Evolutionary conservation across 345 rosid species (phyloP), one percentile per base, ranked within the genome.

Genomic region (Lenwebbia sp.): DNA sequence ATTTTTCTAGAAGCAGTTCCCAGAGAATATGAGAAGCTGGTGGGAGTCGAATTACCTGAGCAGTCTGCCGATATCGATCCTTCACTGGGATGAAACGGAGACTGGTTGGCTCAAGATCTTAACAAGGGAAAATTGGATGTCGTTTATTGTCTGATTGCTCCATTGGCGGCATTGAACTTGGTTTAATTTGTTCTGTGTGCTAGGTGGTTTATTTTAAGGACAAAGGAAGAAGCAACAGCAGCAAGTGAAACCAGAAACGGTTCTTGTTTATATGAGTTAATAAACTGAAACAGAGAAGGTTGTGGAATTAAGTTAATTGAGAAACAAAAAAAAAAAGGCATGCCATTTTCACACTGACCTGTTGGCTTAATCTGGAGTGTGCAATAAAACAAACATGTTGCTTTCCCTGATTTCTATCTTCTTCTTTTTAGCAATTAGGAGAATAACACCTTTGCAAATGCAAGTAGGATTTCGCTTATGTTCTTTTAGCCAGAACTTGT

Each of bases 1-100:
- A 76, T 89, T 92, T n/a, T 92, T 85, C 86, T 90, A 91, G 86
- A 91, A 92, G 89, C 89, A 91, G 84, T 92, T 91, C 84, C 94
- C 93, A 1, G 94, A 91, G 60, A 90, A 90, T 83, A 91, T 91
- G 93, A 89, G 93, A 84, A 92, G 94, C 60, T 85, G 14, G 92
- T 92, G 10, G 0, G 75, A n/a, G 13, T 85, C 92, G 2, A 92
- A 54, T 86, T 92, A 92, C 37, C 37, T 89, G 57, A 88, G 88
- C 85, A 85, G 92, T 51, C 62, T 89, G 40, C 21, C 90, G 83
- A 85, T 89, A 47, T 85, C 91, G 15, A 10, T 85, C 9, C 86
- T 92, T 22, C 93, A 90, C 60, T 83, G 50, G 50, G 54, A 19
- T 85, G n/a, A 88, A 90, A 28, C 23, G 62, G 81, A 57, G 65